phyloP scores from a whole-genome alignment of 495 filamentous ascomycete genomes.

The Podospora tetraspora region DNA sequence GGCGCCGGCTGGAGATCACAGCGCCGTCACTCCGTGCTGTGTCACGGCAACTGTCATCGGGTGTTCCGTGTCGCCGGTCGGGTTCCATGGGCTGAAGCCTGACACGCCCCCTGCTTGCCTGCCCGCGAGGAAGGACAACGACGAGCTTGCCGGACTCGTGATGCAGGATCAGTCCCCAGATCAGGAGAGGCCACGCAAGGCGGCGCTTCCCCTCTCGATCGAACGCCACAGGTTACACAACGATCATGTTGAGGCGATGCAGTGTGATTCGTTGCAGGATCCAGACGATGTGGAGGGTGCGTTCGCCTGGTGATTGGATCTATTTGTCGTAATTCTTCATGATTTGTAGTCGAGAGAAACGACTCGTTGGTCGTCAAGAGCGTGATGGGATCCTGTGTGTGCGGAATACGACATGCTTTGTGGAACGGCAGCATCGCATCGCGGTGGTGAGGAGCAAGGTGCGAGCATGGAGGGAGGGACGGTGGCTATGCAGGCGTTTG shows the following conservation, averaged over 20 bases:
- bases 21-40: not conserved
- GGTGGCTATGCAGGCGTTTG: not conserved
- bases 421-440: not conserved
- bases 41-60: not conserved
- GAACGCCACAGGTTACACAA: not conserved
- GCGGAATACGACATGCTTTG: not conserved
- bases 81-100: not conserved
- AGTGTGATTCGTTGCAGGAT: not conserved
- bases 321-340: not conserved
- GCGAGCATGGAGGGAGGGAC: not conserved
- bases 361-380: not conserved
- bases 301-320: not conserved
- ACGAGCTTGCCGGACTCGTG: not conserved
- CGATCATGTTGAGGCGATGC: not conserved
- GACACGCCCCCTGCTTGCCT: not conserved
- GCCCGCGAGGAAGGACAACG: not conserved
- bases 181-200: not conserved
- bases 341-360: not conserved
- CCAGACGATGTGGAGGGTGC: not conserved
- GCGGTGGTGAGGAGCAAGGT: not conserved
- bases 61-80: not conserved
- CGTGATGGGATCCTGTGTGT: not conserved
- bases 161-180: not conserved
- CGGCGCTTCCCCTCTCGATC: not conserved
- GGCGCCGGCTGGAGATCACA: not conserved